These are phyloP conservation scores for Taiozyma sp. DNA, from an alignment of 1,139 yeast genomes.

Conservation along the genomic window DNA sequence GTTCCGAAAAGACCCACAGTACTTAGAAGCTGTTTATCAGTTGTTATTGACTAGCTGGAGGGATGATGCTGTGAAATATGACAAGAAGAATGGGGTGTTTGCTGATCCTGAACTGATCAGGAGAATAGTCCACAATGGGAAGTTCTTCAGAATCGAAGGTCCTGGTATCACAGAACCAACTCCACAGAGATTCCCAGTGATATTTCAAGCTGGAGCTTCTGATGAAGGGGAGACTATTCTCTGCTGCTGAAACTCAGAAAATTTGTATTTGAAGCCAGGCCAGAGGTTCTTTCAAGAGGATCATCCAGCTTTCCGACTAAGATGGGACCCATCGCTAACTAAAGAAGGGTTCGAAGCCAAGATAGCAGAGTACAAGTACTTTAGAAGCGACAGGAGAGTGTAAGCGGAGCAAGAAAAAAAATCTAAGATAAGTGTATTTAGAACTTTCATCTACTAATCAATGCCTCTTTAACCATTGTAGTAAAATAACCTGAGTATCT, in stretches of 20 bases:
- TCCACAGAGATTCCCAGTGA: slow-evolving; percentile 36
- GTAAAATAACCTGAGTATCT: neutral
- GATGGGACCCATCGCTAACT: slow-evolving; percentile 34
- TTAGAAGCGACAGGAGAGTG: slow-evolving; percentile 3
- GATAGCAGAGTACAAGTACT: slow-evolving; percentile 3
- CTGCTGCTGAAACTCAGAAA: slow-evolving; percentile 38
- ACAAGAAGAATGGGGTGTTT: slow-evolving; percentile 26
- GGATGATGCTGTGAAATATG: slow-evolving; percentile 34
- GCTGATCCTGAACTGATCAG: slow-evolving; percentile 31
- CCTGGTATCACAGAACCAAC: slow-evolving; percentile 34
- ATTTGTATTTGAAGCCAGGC: slow-evolving; percentile 13
- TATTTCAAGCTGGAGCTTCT: slow-evolving; percentile 39
- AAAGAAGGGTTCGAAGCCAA: slow-evolving; percentile 31
- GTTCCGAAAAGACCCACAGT: slow-evolving; percentile 36
- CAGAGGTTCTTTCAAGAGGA: slow-evolving; percentile 27
- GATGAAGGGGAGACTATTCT: slow-evolving; percentile 33
- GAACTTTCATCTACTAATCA: neutral
- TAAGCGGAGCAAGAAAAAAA: slow-evolving; percentile 18
- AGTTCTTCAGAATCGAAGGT: slow-evolving; percentile 34
- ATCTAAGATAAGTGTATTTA: neutral
- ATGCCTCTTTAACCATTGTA: neutral
- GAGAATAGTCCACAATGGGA: slow-evolving; percentile 32
- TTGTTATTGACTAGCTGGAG: slow-evolving; percentile 35
- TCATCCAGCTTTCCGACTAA: slow-evolving; percentile 36
- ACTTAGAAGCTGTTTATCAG: slow-evolving; percentile 31